These are phyloP conservation scores for Fraxinus platypoda DNA, from an alignment of 305 asterid species.

Conservation along the genomic window DNA sequence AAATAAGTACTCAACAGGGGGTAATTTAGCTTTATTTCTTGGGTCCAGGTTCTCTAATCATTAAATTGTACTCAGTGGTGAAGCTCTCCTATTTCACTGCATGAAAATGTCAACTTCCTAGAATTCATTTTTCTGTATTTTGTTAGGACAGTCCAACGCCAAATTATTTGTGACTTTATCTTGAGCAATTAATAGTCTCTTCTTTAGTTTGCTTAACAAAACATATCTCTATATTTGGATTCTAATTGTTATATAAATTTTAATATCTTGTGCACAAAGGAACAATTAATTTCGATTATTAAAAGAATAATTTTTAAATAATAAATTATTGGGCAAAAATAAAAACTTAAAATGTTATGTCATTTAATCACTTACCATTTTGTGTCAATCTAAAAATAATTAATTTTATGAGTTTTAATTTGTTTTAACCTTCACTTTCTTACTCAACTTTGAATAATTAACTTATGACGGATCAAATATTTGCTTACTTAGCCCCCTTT, in stretches of 20 bases:
- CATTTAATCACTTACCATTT: background rate
- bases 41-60: background rate
- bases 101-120: background rate
- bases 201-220: background rate
- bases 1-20: too few species aligned
- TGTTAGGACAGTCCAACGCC: background rate
- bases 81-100: background rate
- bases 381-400: background rate
- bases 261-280: background rate
- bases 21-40: background rate
- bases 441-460: too few species aligned
- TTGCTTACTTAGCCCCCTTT: too few species aligned
- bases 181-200: too few species aligned
- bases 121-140: background rate
- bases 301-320: too few species aligned
- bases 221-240: background rate
- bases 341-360: background rate
- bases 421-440: background rate
- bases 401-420: background rate
- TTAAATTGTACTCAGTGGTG: background rate
- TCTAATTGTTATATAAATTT: too few species aligned
- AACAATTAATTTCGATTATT: too few species aligned
- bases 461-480: too few species aligned
- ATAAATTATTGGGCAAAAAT: too few species aligned
- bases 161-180: background rate